A percentile compares a stretch with the other conserved stretches of the same genome.
These are phyloP conservation scores for Apiotrichum siamense DNA, from an alignment of 1,284 basidiomycete genomes.

Conservation along the genomic window DNA sequence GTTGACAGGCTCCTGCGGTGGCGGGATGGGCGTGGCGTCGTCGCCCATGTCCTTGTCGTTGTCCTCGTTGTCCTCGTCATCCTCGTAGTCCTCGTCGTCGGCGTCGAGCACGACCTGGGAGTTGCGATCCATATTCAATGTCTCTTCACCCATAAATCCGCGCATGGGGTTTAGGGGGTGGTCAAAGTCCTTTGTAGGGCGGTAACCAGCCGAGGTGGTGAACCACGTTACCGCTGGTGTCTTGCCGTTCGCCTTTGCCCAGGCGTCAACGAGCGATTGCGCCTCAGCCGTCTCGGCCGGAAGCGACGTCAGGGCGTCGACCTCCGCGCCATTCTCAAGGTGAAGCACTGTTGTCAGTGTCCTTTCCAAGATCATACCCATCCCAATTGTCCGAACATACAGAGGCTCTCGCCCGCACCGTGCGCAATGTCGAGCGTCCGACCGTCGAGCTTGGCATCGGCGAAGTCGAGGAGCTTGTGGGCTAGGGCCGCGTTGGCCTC, in stretches of 20 bases:
- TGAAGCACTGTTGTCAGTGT: constrained; percentile 46
- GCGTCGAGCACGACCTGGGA: constrained; percentile 2
- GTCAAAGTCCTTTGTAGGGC: constrained; percentile 22
- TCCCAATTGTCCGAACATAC: too few relatives aligned
- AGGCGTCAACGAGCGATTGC: constrained; percentile 47
- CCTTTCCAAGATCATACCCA: too few relatives aligned
- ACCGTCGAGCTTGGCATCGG: constrained; percentile 45
- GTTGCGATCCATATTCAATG: neutral
- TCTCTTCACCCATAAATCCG: constrained; percentile 24
- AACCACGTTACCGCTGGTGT: constrained; percentile 22
- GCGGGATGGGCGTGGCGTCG: neutral
- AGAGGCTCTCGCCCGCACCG: constrained; percentile 63
- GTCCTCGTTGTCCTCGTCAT: neutral
- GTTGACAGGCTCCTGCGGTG: constrained; percentile 2
- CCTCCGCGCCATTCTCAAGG: constrained; percentile 35
- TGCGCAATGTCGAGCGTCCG: constrained; percentile 63
- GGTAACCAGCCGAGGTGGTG: constrained; percentile 17
- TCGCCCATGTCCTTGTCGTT: too few relatives aligned
- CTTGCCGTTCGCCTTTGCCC: constrained; percentile 1
- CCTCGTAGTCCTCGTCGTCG: neutral
- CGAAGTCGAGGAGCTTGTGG: constrained; percentile 52
- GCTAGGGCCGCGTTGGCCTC: constrained; percentile 61
- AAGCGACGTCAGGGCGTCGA: constrained; percentile 61
- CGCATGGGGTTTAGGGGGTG: constrained; percentile 41
- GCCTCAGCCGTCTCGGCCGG: constrained; percentile 53